phyloP scores from a whole-genome alignment of 495 filamentous ascomycete genomes.

The Elaphomyces granulatus region DNA sequence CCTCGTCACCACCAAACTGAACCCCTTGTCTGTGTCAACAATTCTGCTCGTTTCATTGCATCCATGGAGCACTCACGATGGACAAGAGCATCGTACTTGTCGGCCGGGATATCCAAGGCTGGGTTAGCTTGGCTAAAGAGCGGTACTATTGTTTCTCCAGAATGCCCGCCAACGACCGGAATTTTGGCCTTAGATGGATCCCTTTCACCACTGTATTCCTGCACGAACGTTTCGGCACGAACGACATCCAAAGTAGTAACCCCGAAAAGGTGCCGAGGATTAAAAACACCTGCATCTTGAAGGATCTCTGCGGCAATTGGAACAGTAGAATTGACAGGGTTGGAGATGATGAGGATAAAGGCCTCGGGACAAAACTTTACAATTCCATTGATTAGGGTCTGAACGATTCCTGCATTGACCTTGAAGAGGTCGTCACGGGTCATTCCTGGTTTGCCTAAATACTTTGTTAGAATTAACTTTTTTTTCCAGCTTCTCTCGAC shows the following conservation, averaged over 20 bases:
- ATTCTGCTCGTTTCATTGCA: neutral
- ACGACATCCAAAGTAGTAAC: conserved; percentile 97
- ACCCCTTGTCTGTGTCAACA: conserved; percentile 42
- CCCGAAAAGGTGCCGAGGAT: conserved; percentile 88
- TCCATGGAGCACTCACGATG: conserved; percentile 45
- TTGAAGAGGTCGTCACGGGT: conserved; percentile 98
- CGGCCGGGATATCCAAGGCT: conserved; percentile 61
- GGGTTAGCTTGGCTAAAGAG: conserved; percentile 86
- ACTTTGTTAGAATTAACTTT: neutral
- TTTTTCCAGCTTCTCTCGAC: neutral
- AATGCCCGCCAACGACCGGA: conserved; percentile 94
- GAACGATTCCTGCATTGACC: conserved; percentile 91
- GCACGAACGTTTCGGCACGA: conserved; percentile 91
- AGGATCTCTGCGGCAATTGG: conserved; percentile 94
- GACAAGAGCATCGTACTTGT: conserved; percentile 74
- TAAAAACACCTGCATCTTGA: conserved; percentile 82
- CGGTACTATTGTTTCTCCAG: conserved; percentile 93
- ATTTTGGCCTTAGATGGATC: conserved; percentile 69
- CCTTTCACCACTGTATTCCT: conserved; percentile 65
- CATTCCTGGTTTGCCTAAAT: conserved; percentile 92
- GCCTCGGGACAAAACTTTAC: conserved; percentile 83
- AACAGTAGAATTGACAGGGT: conserved; percentile 98
- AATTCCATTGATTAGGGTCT: conserved; percentile 67
- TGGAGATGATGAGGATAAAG: conserved; percentile 91
- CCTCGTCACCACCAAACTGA: conserved; percentile 97